Percentiles rank a stretch among this genome's conserved stretches.
Evolutionary conservation across 2,329 filamentous ascomycete genomes (phyloP).

Genomic region (Pseudophaeomoniella oleicola): DNA sequence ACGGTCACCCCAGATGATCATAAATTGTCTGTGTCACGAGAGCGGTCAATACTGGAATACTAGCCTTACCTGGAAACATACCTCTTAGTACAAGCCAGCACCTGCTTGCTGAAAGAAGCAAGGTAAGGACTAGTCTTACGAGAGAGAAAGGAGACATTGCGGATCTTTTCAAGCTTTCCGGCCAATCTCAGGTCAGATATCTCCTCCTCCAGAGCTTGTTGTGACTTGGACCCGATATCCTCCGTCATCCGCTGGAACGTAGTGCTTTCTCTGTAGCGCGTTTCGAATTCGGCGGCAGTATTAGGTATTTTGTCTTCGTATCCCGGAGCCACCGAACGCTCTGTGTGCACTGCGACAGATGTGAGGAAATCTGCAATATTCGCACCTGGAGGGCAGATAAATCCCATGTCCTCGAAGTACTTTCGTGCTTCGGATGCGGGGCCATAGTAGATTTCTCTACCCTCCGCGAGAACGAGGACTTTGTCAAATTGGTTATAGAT

Average conservation of each 20-base stretch:
- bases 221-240: too few relatives aligned
- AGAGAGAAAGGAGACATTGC: too few relatives aligned
- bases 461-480: slow-evolving; percentile 59
- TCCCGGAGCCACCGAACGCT: slow-evolving; percentile 41
- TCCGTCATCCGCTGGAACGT: slow-evolving; percentile 15
- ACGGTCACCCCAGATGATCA: slow-evolving; percentile 51
- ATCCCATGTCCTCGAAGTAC: slow-evolving; percentile 58
- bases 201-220: too few relatives aligned
- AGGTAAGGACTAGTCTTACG: too few relatives aligned
- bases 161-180: too few relatives aligned
- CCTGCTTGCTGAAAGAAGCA: too few relatives aligned
- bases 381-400: slow-evolving; percentile 50
- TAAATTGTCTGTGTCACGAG: too few relatives aligned
- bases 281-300: slow-evolving; percentile 53
- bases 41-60: too few relatives aligned
- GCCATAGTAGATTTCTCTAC: slow-evolving; percentile 64
- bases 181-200: too few relatives aligned
- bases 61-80: too few relatives aligned
- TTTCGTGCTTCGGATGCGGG: slow-evolving; percentile 41
- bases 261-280: slow-evolving; percentile 28
- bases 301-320: slow-evolving; percentile 49
- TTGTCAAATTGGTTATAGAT: slow-evolving; percentile 58
- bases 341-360: slow-evolving; percentile 49
- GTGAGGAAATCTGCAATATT: slow-evolving; percentile 59
- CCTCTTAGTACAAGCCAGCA: too few relatives aligned